Evolutionary conservation across 2,329 filamentous ascomycete species (phyloP).

Genomic region (Penicillium concentricum): DNA sequence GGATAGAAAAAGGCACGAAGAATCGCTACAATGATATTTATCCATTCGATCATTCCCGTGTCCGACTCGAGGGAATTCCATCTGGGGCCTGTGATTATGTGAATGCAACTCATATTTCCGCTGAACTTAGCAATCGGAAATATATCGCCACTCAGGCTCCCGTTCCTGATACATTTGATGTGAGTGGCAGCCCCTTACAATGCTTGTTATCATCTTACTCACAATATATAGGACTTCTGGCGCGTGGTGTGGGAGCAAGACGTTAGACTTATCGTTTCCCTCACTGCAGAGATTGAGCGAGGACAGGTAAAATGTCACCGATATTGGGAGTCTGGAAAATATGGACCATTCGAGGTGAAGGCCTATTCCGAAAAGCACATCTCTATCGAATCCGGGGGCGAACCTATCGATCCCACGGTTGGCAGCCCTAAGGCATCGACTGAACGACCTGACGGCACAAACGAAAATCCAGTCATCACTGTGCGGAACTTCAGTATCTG

Average conservation of each 20-base stretch:
- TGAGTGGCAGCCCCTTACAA: slow-evolving; percentile 47
- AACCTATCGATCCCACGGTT: slow-evolving; percentile 33
- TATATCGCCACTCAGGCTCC: slow-evolving; percentile 97
- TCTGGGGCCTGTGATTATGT: slow-evolving; percentile 83
- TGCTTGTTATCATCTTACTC: background rate
- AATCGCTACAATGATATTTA: slow-evolving; percentile 98
- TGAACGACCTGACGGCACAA: slow-evolving; percentile 27
- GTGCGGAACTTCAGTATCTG: slow-evolving; percentile 84
- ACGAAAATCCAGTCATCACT: slow-evolving; percentile 65
- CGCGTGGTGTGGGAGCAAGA: slow-evolving; percentile 97
- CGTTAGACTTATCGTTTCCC: slow-evolving; percentile 89
- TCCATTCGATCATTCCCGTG: slow-evolving; percentile 90
- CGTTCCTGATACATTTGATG: slow-evolving; percentile 85
- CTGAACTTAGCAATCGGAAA: slow-evolving; percentile 77
- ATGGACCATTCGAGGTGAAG: slow-evolving; percentile 73
- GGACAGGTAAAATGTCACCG: slow-evolving; percentile 93
- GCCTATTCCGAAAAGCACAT: slow-evolving; percentile 78
- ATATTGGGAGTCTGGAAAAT: slow-evolving; percentile 81
- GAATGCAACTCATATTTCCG: slow-evolving; percentile 85
- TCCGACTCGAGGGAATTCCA: slow-evolving; percentile 69
- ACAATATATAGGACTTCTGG: slow-evolving; percentile 78
- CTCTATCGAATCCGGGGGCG: slow-evolving; percentile 64
- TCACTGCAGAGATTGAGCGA: slow-evolving; percentile 90
- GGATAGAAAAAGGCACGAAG: slow-evolving; percentile 90
- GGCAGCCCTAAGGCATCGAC: background rate